phyloP scores from a whole-genome alignment of 2,329 filamentous ascomycete species.

The Lachnellula subtilissima region DNA sequence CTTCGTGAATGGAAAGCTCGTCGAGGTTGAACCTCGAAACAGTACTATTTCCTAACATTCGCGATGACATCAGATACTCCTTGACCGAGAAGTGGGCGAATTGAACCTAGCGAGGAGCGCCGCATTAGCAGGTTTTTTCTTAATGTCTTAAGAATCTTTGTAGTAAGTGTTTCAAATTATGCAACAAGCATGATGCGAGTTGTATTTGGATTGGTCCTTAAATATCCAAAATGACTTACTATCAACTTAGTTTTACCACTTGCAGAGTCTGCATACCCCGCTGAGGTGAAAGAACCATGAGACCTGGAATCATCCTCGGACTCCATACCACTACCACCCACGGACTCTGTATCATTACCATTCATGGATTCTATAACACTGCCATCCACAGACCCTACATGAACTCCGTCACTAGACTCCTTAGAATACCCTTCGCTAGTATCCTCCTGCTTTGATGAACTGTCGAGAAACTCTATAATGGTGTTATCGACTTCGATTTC shows the following conservation, averaged over 20 bases:
- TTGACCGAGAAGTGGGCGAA: slow-evolving; percentile 4
- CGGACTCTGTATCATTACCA: too few species aligned
- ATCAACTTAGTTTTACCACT: too few species aligned
- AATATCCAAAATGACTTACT: too few species aligned
- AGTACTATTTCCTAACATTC: not conserved
- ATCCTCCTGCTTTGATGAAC: not conserved
- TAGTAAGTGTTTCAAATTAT: not conserved
- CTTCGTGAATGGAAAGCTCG: too few species aligned
- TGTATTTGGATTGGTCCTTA: too few species aligned
- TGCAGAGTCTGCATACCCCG: too few species aligned
- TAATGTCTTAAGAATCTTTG: not conserved
- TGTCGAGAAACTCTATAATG: not conserved
- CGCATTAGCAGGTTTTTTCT: not conserved
- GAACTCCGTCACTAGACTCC: not conserved
- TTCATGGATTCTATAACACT: not conserved
- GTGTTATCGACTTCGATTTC: not conserved
- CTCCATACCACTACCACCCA: too few species aligned
- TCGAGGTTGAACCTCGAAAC: too few species aligned
- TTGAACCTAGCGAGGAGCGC: not conserved
- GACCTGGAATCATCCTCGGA: too few species aligned
- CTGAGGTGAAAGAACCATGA: too few species aligned
- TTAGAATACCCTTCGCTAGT: not conserved
- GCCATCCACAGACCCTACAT: not conserved
- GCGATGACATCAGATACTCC: not conserved
- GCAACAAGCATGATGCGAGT: not conserved